These are phyloP conservation scores for Aspergillus baeticus DNA, from an alignment of 495 filamentous ascomycete genomes.

Conservation along the genomic window DNA sequence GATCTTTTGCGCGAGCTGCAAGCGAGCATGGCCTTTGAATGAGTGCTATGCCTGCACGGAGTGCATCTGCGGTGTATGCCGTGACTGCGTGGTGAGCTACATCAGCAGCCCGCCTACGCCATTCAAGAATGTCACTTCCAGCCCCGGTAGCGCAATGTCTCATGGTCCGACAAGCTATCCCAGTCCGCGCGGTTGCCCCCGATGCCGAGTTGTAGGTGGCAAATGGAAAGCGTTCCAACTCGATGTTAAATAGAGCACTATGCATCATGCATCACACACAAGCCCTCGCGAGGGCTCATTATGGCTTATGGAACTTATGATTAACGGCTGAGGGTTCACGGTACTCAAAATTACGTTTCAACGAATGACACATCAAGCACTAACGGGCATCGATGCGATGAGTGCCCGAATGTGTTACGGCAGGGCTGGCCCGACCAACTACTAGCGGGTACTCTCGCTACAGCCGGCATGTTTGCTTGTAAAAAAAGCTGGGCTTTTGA, in stretches of 20 bases:
- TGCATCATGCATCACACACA: background rate
- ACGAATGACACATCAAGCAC: slow-evolving; percentile 15
- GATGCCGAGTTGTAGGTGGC: slow-evolving; percentile 48
- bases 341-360: slow-evolving; percentile 21
- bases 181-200: slow-evolving; percentile 46
- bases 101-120: slow-evolving; percentile 50
- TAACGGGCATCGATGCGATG: slow-evolving; percentile 2
- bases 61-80: slow-evolving; percentile 89
- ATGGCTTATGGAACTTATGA: slow-evolving; percentile 43
- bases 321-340: slow-evolving; percentile 30
- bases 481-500: slow-evolving; percentile 24
- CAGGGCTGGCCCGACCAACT: slow-evolving; percentile 16
- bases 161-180: slow-evolving; percentile 43
- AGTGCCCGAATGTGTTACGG: background rate
- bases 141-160: slow-evolving; percentile 35
- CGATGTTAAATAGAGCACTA: slow-evolving; percentile 44
- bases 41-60: slow-evolving; percentile 91
- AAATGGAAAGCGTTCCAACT: slow-evolving; percentile 56
- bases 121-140: slow-evolving; percentile 43
- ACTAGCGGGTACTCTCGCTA: slow-evolving; percentile 4
- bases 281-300: background rate
- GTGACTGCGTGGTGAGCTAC: slow-evolving; percentile 77
- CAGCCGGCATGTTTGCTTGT: background rate
- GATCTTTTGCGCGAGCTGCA: slow-evolving; percentile 86
- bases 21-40: slow-evolving; percentile 66